Percentiles rank a stretch among this genome's conserved stretches.
Evolutionary conservation across 108 stramenopile genomes (phyloP).

Genomic region (Schizochytrium sp.): DNA sequence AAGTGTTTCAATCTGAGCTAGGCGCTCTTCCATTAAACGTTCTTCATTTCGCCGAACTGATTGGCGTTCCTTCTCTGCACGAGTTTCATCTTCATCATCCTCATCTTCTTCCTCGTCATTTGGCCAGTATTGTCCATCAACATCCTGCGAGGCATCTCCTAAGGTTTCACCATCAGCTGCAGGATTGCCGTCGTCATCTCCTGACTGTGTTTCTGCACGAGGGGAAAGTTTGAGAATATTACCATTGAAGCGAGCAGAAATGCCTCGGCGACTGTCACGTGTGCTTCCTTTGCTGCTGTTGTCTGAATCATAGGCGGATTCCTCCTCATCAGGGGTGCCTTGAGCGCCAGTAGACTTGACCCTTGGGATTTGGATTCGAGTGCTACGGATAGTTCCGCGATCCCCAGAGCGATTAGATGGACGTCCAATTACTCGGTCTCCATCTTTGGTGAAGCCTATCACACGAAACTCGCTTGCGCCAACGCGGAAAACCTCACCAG

Average conservation of each 20-base stretch:
- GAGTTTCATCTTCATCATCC: constrained; percentile 22
- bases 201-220: too few species aligned
- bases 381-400: neutral
- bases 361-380: neutral
- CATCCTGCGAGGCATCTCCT: neutral
- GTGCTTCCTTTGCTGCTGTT: too few species aligned
- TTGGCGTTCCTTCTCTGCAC: constrained; percentile 7
- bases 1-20: constrained; percentile 1
- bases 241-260: too few species aligned
- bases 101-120: constrained; percentile 2
- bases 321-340: too few species aligned
- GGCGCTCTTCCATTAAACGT: constrained; percentile 40
- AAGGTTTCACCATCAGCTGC: too few species aligned
- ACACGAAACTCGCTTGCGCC: constrained; percentile 50
- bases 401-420: neutral
- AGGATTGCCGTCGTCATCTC: too few species aligned
- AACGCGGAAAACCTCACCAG: constrained; percentile 41
- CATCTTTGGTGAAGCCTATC: constrained; percentile 43
- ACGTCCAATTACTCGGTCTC: neutral
- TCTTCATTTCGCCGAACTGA: neutral
- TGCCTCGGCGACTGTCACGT: too few species aligned
- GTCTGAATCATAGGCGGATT: too few species aligned
- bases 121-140: neutral
- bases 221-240: too few species aligned
- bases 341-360: neutral